A percentile compares a stretch with the other conserved stretches of the same genome.
These are phyloP conservation scores for Mycena alexandri DNA, from an alignment of 768 basidiomycete species.

Conservation along the genomic window DNA sequence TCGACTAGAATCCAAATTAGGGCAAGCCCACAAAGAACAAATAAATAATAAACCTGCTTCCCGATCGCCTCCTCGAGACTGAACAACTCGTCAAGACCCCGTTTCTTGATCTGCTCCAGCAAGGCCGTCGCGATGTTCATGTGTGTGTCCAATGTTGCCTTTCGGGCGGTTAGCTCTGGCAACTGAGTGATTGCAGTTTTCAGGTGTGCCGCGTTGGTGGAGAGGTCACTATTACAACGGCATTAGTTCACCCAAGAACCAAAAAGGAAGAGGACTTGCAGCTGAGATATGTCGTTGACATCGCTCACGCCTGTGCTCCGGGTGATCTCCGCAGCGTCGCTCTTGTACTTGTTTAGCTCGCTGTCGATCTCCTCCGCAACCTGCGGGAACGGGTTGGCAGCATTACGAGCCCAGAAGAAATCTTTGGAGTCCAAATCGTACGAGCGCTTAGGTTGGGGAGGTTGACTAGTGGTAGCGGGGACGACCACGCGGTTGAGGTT, in stretches of 20 bases:
- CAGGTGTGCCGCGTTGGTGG: constrained; percentile 92
- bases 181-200: constrained; percentile 98
- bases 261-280: constrained; percentile 64
- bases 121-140: constrained; percentile 99
- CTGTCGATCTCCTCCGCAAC: constrained; percentile 97
- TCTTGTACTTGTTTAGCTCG: constrained; percentile 93
- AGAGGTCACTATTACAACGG: constrained; percentile 76
- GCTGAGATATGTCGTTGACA: constrained; percentile 93
- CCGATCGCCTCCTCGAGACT: constrained; percentile 92
- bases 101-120: constrained; percentile 93
- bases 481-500: constrained; percentile 96
- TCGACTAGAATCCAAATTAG: constrained; percentile 61
- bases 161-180: constrained; percentile 96
- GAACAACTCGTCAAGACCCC: constrained; percentile 97
- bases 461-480: constrained; percentile 70
- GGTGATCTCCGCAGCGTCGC: constrained; percentile 97
- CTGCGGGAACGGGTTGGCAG: constrained; percentile 96
- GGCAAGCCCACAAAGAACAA: background rate
- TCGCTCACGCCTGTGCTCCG: constrained; percentile 96
- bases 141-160: constrained; percentile 96
- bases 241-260: background rate
- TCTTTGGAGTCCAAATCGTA: constrained; percentile 99
- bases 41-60: constrained; percentile 72
- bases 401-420: constrained; percentile 99
- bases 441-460: constrained; percentile 61